Evolutionary conservation across 169 alveolate species (phyloP).

Genomic region (Pseudocohnilembus persalinus): DNA sequence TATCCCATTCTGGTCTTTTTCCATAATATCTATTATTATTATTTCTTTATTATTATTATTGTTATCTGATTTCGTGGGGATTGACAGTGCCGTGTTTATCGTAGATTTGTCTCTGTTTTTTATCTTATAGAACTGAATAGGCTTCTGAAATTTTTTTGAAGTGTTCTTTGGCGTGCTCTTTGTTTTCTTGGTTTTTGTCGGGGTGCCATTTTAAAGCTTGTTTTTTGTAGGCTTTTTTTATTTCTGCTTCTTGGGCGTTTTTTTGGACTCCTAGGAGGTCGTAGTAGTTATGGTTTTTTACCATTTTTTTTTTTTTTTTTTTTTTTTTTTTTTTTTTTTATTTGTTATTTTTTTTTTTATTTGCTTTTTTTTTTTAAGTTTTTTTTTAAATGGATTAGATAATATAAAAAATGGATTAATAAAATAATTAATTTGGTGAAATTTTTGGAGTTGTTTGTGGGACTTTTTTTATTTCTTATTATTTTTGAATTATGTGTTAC

Average conservation of each 20-base stretch:
- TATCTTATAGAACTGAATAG: conserved; percentile 58
- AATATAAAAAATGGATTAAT: too few species aligned
- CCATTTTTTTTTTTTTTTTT: conserved; percentile 21
- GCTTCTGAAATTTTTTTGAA: conserved; percentile 76
- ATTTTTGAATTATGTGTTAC: too few species aligned
- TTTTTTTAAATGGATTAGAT: too few species aligned
- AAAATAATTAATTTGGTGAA: too few species aligned
- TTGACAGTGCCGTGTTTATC: conserved; percentile 62
- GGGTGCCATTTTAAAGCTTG: conserved; percentile 92
- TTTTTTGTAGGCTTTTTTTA: conserved; percentile 93
- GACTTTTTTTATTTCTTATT: too few species aligned
- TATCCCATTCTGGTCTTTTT: conserved; percentile 2
- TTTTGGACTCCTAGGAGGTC: conserved; percentile 90
- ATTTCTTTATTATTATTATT: background rate
- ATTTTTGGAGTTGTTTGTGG: too few species aligned
- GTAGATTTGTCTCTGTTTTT: conserved; percentile 51
- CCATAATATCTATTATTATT: conserved; percentile 4
- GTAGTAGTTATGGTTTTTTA: conserved; percentile 67
- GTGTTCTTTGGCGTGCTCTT: conserved; percentile 59
- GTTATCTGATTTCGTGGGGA: background rate
- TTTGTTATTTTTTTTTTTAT: background rate
- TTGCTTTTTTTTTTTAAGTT: background rate
- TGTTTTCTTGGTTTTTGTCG: conserved; percentile 70
- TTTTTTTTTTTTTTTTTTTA: too few species aligned
- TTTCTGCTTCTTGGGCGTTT: conserved; percentile 88